Evolutionary conservation across 75 land plant genomes (phyloP).

Genomic region (Sequoia sempervirens): DNA sequence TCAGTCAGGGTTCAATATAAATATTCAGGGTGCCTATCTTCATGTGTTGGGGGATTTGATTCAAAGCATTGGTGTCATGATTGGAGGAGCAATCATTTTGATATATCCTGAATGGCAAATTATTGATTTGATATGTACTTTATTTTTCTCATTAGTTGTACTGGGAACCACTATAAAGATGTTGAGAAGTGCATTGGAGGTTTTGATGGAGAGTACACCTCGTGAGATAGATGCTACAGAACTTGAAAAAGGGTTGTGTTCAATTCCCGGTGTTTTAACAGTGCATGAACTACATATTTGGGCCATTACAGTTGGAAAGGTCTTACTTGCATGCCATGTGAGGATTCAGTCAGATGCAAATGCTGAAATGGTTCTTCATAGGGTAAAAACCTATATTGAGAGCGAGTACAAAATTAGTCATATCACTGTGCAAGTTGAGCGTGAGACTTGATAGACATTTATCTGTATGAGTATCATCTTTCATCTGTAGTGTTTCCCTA

Average conservation of each 20-base stretch:
- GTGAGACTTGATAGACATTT: conserved; percentile 9
- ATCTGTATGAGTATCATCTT: neutral
- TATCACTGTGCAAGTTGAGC: conserved; percentile 89
- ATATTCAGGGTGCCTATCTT: conserved; percentile 77
- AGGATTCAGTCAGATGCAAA: conserved; percentile 60
- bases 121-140: conserved; percentile 83
- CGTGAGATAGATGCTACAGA: conserved; percentile 51
- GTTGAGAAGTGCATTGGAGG: conserved; percentile 60
- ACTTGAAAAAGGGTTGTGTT: conserved; percentile 54
- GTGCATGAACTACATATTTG: conserved; percentile 90
- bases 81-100: conserved; percentile 90
- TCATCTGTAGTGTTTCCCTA: neutral
- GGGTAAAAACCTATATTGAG: conserved; percentile 55
- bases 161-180: conserved; percentile 66
- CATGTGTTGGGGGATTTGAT: conserved; percentile 89
- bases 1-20: conserved; percentile 56
- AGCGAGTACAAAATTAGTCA: conserved; percentile 73
- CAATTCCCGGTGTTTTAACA: conserved; percentile 55
- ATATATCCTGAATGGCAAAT: conserved; percentile 73
- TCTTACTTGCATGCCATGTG: conserved; percentile 83
- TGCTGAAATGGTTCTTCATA: conserved; percentile 67
- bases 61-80: conserved; percentile 92
- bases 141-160: conserved; percentile 74
- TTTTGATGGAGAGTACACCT: conserved; percentile 76
- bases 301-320: conserved; percentile 82